These are phyloP conservation scores for Plenodomus tracheiphilus DNA, from an alignment of 2,329 filamentous ascomycete species.

Conservation along the genomic window DNA sequence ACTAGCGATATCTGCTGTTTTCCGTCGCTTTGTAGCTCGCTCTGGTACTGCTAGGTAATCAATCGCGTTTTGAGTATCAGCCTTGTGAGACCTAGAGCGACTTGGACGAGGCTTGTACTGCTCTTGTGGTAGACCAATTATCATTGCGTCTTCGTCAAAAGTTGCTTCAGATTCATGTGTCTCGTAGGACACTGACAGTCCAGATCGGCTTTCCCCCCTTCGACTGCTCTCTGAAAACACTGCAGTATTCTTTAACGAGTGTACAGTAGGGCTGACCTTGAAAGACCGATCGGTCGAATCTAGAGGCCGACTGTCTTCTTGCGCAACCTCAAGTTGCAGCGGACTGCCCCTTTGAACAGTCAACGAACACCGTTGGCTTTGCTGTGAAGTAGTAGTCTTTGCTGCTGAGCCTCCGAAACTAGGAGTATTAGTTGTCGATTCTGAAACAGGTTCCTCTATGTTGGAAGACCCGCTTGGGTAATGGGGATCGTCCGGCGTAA, in stretches of 20 bases:
- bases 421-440: neutral
- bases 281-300: neutral
- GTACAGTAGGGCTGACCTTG: neutral
- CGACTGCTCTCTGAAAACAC: constrained; percentile 1
- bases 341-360: constrained; percentile 6
- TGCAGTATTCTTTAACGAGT: neutral
- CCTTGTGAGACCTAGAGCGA: constrained; percentile 39
- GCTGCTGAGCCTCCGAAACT: neutral
- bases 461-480: constrained; percentile 15
- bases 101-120: constrained; percentile 43
- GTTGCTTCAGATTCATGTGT: constrained; percentile 5
- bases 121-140: constrained; percentile 33
- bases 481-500: constrained; percentile 14
- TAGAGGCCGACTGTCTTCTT: neutral
- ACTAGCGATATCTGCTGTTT: constrained; percentile 17
- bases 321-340: constrained; percentile 3
- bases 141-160: constrained; percentile 31
- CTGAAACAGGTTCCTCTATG: constrained; percentile 2
- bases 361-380: constrained; percentile 7
- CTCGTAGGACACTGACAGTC: constrained; percentile 2
- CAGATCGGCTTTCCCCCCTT: neutral
- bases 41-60: constrained; percentile 38
- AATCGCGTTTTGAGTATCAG: constrained; percentile 20
- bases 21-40: constrained; percentile 30
- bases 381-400: constrained; percentile 4